Evolutionary conservation across 805 yeast species (phyloP).

Genomic region (Yarrowia sp.): DNA sequence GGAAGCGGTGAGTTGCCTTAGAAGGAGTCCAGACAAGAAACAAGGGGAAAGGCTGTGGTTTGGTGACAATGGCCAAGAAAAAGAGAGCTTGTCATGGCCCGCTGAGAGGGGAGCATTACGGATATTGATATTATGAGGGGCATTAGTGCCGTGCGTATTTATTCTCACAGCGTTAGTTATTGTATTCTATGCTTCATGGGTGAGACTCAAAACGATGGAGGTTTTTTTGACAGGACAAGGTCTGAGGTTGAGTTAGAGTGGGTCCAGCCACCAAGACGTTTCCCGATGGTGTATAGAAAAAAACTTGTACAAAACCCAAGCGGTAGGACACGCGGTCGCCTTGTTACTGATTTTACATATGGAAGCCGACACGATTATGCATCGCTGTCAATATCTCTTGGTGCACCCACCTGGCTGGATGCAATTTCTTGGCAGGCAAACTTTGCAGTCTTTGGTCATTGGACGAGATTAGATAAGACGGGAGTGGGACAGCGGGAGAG

Average conservation of each 20-base stretch:
- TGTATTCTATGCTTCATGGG: not conserved
- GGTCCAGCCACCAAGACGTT: slow-evolving; percentile 1
- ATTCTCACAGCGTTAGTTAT: not conserved
- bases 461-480: slow-evolving; percentile 9
- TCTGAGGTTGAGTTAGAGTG: not conserved
- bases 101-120: not conserved
- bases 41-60: not conserved
- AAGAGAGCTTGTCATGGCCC: not conserved
- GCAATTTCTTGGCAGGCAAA: slow-evolving; percentile 16
- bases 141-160: not conserved
- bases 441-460: slow-evolving; percentile 2
- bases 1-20: not conserved
- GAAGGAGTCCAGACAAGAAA: not conserved
- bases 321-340: not conserved
- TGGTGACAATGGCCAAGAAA: not conserved
- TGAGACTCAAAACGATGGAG: not conserved
- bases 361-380: not conserved
- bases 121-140: not conserved
- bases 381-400: not conserved
- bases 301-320: not conserved
- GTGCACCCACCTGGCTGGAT: not conserved
- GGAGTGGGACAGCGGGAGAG: not conserved
- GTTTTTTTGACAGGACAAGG: not conserved
- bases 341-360: not conserved
- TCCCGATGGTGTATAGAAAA: not conserved